Conservation (phyloP, 129 eudicot genomes). For the Flaveria linearis region DNA sequence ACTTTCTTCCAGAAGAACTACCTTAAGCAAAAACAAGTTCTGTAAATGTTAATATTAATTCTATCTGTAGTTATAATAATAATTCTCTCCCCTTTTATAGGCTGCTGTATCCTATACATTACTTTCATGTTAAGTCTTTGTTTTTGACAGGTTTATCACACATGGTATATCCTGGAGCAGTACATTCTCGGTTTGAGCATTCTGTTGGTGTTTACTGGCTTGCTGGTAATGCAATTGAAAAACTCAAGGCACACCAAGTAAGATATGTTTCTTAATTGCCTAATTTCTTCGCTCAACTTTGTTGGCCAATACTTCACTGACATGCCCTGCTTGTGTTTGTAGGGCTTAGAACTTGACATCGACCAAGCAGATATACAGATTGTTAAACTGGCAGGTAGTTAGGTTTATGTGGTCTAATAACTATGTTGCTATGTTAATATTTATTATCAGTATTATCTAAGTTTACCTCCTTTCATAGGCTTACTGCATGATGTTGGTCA, state of each 20-base stretch:
- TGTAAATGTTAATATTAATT: conserved; percentile 2
- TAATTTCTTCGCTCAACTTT: conserved; percentile 18
- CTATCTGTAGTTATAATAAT: conserved; percentile 12
- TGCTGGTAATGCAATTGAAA: conserved; percentile 75
- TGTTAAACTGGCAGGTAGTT: conserved; percentile 82
- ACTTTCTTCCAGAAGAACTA: conserved; percentile 3
- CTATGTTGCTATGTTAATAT: not conserved
- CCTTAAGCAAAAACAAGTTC: conserved; percentile 15
- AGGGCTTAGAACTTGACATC: conserved; percentile 84
- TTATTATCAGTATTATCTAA: not conserved
- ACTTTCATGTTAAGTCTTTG: conserved; percentile 8
- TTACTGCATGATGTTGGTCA: conserved; percentile 94
- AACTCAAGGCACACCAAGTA: conserved; percentile 65
- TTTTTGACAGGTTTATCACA: conserved; percentile 54
- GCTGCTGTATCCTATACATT: not conserved
- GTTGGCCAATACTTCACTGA: conserved; percentile 14
- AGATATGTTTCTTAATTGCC: conserved; percentile 8
- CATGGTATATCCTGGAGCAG: conserved; percentile 96
- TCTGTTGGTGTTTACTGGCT: conserved; percentile 97
- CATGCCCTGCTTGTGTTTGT: conserved; percentile 37
- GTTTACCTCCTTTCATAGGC: conserved; percentile 42
- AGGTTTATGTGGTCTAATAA: conserved; percentile 19
- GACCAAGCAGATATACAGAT: conserved; percentile 66
- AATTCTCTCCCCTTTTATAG: not conserved
- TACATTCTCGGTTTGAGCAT: conserved; percentile 96